These are phyloP conservation scores for Erythrobasidium yunnanense DNA, from an alignment of 768 basidiomycete genomes.

Conservation along the genomic window DNA sequence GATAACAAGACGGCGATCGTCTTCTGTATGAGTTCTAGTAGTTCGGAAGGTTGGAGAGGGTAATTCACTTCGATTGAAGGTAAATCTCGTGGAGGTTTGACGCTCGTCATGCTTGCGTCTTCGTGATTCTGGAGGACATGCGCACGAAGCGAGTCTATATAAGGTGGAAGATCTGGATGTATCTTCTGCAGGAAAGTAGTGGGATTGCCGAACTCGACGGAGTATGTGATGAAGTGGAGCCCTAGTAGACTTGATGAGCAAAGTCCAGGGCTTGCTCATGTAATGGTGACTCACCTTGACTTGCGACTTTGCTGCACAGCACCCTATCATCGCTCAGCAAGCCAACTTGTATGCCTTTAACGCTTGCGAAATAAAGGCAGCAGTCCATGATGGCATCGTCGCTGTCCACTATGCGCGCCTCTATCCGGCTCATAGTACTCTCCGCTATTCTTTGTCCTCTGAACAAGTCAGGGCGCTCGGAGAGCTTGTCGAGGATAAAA, in stretches of 20 bases:
- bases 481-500: constrained; percentile 3
- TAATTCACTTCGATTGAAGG: neutral
- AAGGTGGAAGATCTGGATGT: constrained; percentile 12
- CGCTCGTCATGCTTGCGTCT: neutral
- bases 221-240: neutral
- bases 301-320: neutral
- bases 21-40: constrained; percentile 2
- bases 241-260: neutral
- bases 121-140: neutral
- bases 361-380: neutral
- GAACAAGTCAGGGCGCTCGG: constrained; percentile 6
- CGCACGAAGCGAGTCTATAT: neutral
- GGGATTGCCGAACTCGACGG: neutral
- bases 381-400: constrained; percentile 4
- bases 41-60: neutral
- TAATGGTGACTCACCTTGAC: neutral
- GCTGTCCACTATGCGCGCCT: neutral
- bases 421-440: neutral
- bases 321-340: constrained; percentile 17
- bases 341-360: constrained; percentile 13
- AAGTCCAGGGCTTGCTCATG: neutral
- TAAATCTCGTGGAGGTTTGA: neutral
- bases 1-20: neutral
- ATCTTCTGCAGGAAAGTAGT: neutral
- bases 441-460: neutral